A percentile compares a stretch with the other conserved stretches of the same genome.
Evolutionary conservation across 2,329 filamentous ascomycete genomes (phyloP).

Genomic region (Thielaviopsis euricoi): DNA sequence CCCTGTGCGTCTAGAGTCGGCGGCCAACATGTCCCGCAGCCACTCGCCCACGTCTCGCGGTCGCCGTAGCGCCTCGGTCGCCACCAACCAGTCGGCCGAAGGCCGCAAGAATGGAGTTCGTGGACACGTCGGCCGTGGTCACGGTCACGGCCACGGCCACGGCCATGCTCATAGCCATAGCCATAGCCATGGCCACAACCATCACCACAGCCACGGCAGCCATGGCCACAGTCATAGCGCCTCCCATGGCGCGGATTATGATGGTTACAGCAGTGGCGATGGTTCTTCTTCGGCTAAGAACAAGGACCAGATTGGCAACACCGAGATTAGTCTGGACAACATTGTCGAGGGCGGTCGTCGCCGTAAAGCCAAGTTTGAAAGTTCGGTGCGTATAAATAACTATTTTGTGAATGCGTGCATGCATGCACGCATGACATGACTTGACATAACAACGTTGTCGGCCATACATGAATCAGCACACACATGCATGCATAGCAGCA

Average conservation of each 20-base stretch:
- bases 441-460: no score
- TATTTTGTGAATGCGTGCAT: no score
- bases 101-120: constrained; percentile 53
- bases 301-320: constrained; percentile 79
- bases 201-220: constrained; percentile 29
- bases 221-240: constrained; percentile 29
- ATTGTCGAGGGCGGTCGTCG: constrained; percentile 93
- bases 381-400: constrained; percentile 63
- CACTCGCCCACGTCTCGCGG: constrained; percentile 53
- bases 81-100: constrained; percentile 26
- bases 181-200: not conserved
- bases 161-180: no score
- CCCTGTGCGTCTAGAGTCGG: constrained; percentile 36
- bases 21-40: constrained; percentile 40
- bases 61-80: constrained; percentile 60
- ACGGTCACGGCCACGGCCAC: constrained; percentile 24
- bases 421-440: no score
- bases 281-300: constrained; percentile 59
- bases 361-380: constrained; percentile 89
- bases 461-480: not conserved
- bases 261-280: constrained; percentile 81
- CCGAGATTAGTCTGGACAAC: constrained; percentile 95
- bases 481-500: not conserved
- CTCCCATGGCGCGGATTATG: constrained; percentile 42
- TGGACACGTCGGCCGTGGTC: constrained; percentile 22